Percentiles rank a stretch among this genome's conserved stretches.
Evolutionary conservation across 495 filamentous ascomycete species (phyloP).

Genomic region (Aspergillus hancockii): DNA sequence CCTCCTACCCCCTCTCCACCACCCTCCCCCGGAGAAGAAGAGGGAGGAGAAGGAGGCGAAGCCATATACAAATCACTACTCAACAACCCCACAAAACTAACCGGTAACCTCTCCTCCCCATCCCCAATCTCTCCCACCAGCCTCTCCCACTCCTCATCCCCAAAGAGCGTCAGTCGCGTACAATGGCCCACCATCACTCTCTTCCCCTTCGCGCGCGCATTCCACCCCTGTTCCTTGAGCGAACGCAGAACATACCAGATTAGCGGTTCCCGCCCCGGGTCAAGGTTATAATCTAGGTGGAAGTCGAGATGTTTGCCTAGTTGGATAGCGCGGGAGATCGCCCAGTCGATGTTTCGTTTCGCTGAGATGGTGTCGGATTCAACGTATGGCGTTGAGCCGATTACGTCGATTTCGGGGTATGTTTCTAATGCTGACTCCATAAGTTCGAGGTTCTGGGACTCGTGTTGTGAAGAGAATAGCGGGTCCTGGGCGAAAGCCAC

Average conservation of each 20-base stretch:
- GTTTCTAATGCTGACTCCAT: constrained; percentile 48
- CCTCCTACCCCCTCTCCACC: constrained; percentile 41
- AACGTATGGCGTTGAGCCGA: constrained; percentile 74
- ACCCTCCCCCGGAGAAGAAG: constrained; percentile 8
- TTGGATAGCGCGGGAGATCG: constrained; percentile 49
- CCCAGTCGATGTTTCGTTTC: constrained; percentile 64
- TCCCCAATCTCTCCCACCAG: constrained; percentile 42
- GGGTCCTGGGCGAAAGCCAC: constrained; percentile 74
- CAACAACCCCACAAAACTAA: constrained; percentile 71
- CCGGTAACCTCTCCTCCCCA: constrained; percentile 47
- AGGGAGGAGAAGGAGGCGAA: constrained; percentile 35
- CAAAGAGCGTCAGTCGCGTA: constrained; percentile 63
- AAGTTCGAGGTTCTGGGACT: constrained; percentile 44
- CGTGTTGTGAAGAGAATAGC: constrained; percentile 58
- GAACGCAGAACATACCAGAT: constrained; percentile 54
- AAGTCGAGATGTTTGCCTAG: constrained; percentile 64
- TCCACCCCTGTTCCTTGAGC: constrained; percentile 52
- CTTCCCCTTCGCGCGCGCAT: constrained; percentile 29
- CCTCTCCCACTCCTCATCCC: constrained; percentile 46
- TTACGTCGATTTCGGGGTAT: constrained; percentile 50
- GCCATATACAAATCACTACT: constrained; percentile 79
- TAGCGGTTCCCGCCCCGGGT: constrained; percentile 44
- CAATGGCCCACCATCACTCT: constrained; percentile 70
- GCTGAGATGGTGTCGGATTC: constrained; percentile 52
- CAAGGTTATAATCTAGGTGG: constrained; percentile 72